Evolutionary conservation across 805 yeast genomes (phyloP).

Genomic region (Barnettozyma wickerhamii): DNA sequence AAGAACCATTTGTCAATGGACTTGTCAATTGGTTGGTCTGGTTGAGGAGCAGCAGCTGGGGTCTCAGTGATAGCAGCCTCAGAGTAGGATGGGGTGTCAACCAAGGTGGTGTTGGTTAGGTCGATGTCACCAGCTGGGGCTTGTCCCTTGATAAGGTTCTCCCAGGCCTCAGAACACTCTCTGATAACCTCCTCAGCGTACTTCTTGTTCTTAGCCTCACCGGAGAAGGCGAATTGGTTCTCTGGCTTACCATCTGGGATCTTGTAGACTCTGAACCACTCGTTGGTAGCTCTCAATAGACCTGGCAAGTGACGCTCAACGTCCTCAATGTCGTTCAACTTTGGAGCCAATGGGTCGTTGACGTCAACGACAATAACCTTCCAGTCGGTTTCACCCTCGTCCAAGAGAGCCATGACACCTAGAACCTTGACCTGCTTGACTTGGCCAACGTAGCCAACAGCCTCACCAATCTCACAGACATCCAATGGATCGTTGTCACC

Average conservation of each 20-base stretch:
- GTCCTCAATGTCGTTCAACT: conserved; percentile 86
- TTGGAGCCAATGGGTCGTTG: conserved; percentile 82
- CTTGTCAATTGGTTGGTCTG: conserved; percentile 94
- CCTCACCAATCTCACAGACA: conserved; percentile 77
- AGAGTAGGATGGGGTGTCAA: conserved; percentile 49
- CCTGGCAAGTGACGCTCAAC: conserved; percentile 90
- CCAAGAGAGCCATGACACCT: conserved; percentile 92
- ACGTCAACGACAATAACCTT: conserved; percentile 82
- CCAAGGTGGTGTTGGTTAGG: conserved; percentile 72
- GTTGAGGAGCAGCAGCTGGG: conserved; percentile 66
- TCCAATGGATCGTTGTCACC: conserved; percentile 89
- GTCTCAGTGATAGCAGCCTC: conserved; percentile 44
- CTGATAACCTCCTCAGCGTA: conserved; percentile 82
- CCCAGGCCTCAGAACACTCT: conserved; percentile 87
- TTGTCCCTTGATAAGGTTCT: conserved; percentile 63
- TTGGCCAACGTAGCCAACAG: conserved; percentile 61
- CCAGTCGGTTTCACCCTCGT: conserved; percentile 90
- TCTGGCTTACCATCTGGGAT: conserved; percentile 97
- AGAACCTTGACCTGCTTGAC: conserved; percentile 86
- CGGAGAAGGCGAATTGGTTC: conserved; percentile 95
- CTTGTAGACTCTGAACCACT: conserved; percentile 98
- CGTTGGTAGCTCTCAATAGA: conserved; percentile 86
- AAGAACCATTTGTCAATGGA: conserved; percentile 98
- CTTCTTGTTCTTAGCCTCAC: conserved; percentile 81
- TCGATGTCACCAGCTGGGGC: conserved; percentile 60